Base-by-base conservation (phyloP, 2,329 filamentous ascomycete species). In the Colletotrichum nymphaeae region DNA sequence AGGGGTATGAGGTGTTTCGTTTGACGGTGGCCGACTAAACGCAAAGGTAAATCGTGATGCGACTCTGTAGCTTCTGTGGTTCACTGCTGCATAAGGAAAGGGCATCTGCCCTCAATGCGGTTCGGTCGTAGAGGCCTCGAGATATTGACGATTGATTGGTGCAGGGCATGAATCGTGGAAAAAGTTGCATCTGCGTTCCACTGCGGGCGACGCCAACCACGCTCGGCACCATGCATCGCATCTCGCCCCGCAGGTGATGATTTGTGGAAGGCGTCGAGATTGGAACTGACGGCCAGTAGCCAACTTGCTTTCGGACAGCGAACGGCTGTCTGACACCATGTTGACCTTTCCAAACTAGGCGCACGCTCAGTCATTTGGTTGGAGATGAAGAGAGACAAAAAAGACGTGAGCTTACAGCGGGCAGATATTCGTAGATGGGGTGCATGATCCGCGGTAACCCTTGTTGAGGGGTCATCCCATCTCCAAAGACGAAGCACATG, bases 1-100 rank as follows among this genome's bases (percentile, higher is more conserved):
- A 73, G 67, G 71, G 71, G 52, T 70, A 24, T 9, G n/a, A 37
- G 42, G 60, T 59, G 46, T 73, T 70, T 70, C 49, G 67, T 71
- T 70, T 73, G 71, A 49, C 37, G 42, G 57, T 58, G 37, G 30
- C 32, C 35, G 19, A 24, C 37, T 49, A 58, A 42, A 52, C 37
- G 53, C 37, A 58, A 57, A 63, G 58, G 67, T 32, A 6, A 69
- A 60, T 69, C 59, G 53, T 32, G 55, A 73, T 73, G 60, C 67
- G 60, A 65, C 66, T 59, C 53, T 69, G 65, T 35, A 53, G 64
- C 58, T 30, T 63, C 64, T 57, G 58, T 30, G 30, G 37, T 49
- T 30, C 55, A 42, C 46, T 64, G 59, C 37, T 22, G 69, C 69
- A 72, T 63, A 30, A 63, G 52, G 35, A 59, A 46, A 32, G 24